Percentiles rank a stretch among this genome's conserved stretches.
Evolutionary conservation across 2,329 filamentous ascomycete species (phyloP).

Genomic region (Penicillium sp.): DNA sequence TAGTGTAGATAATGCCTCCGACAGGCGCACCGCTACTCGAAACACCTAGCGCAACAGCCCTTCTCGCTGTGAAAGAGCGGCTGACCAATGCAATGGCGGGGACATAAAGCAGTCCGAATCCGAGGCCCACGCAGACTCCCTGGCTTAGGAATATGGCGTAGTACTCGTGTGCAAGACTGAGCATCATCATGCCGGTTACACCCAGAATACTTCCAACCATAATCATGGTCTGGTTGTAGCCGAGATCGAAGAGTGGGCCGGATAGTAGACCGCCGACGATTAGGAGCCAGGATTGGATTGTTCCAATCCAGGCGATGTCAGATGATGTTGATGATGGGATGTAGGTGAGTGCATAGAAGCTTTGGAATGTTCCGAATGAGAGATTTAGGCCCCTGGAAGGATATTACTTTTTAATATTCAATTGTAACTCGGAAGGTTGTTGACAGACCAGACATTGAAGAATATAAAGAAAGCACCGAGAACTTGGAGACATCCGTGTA

Average conservation of each 20-base stretch:
- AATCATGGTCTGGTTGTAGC: conserved; percentile 38
- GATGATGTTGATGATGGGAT: conserved; percentile 28
- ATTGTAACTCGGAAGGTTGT: not conserved
- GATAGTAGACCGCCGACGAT: conserved; percentile 42
- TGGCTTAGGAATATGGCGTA: conserved; percentile 40
- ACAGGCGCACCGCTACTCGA: conserved; percentile 54
- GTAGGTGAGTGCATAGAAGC: conserved; percentile 36
- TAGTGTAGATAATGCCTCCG: conserved; percentile 58
- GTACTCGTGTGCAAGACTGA: conserved; percentile 35
- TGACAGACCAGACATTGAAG: conserved; percentile 20
- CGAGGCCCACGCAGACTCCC: conserved; percentile 48
- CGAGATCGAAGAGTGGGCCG: conserved; percentile 43
- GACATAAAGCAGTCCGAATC: conserved; percentile 42
- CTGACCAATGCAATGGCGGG: conserved; percentile 48
- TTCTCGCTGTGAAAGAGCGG: conserved; percentile 54
- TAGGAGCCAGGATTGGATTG: conserved; percentile 41
- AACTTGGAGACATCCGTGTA: conserved; percentile 17
- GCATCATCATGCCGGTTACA: conserved; percentile 43
- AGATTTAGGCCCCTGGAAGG: conserved; percentile 12
- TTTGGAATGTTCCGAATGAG: conserved; percentile 48
- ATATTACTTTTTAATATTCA: not conserved
- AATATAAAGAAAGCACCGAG: conserved; percentile 32
- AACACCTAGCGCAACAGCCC: conserved; percentile 54
- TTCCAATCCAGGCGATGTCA: conserved; percentile 45
- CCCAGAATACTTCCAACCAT: conserved; percentile 34